Conservation (phyloP, 768 basidiomycete genomes). For the Macrolepiota fuliginosa region DNA sequence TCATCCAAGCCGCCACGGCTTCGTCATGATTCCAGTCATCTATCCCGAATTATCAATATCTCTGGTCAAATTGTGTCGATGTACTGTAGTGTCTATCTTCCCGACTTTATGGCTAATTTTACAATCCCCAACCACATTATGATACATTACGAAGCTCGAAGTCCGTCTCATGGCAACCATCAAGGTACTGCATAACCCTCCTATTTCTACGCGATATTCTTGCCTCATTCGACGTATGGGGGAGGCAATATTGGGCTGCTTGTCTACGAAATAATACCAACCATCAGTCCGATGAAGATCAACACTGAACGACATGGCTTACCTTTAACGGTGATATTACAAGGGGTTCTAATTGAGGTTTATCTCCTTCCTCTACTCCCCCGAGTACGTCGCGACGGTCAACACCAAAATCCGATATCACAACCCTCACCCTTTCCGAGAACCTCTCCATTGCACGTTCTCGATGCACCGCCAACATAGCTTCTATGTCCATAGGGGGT, state of each 20-base stretch:
- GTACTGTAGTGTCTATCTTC: neutral
- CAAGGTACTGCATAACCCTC: neutral
- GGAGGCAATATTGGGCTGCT: no score
- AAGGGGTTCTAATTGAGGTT: neutral
- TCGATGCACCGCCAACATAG: constrained; percentile 2
- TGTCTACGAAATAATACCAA: no score
- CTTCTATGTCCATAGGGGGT: neutral
- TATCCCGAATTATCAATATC: neutral
- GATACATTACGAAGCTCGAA: neutral
- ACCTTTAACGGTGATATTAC: neutral
- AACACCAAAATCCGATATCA: neutral
- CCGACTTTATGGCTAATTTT: neutral
- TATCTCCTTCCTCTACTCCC: neutral
- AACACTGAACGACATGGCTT: no score
- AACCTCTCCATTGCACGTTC: neutral
- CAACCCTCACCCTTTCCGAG: neutral
- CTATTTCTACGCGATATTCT: neutral
- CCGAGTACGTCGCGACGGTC: neutral
- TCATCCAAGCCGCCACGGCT: neutral
- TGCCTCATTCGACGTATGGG: no score
- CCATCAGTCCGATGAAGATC: no score
- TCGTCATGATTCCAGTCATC: neutral
- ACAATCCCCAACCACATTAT: neutral
- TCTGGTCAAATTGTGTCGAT: neutral
- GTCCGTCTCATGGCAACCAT: neutral